phyloP scores from a whole-genome alignment of 176 grass and related monocot species.

The sorghum (Sorghum bicolor) region DNA sequence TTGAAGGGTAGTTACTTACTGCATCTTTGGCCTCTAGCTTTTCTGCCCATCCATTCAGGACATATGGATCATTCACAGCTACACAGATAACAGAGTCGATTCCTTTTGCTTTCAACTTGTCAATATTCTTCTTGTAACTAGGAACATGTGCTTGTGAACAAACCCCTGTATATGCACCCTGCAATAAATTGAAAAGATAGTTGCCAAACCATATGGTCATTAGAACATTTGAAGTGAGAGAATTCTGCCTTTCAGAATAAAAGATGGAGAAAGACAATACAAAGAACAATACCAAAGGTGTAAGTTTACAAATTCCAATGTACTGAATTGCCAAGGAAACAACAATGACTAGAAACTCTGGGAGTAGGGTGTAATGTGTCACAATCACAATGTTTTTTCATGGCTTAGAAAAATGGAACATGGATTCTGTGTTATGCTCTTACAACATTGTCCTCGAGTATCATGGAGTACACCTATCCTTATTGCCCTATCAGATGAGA shows the following conservation, averaged over 20 bases:
- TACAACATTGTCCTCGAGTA: neutral
- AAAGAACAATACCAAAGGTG: neutral
- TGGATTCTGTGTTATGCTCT: neutral
- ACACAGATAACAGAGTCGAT: slow-evolving; percentile 93
- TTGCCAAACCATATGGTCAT: neutral
- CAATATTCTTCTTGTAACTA: slow-evolving; percentile 93
- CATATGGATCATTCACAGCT: slow-evolving; percentile 90
- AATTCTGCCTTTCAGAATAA: neutral
- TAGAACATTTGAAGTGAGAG: neutral
- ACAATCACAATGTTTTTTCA: neutral
- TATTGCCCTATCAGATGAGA: neutral
- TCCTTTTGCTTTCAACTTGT: slow-evolving; percentile 92
- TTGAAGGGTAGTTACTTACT: slow-evolving; percentile 45
- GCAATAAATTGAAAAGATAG: slow-evolving; percentile 27
- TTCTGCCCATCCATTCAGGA: slow-evolving; percentile 92
- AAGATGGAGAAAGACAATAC: neutral
- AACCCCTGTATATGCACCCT: slow-evolving; percentile 93
- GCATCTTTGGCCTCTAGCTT: slow-evolving; percentile 78
- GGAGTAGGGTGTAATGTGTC: neutral
- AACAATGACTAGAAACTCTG: neutral
- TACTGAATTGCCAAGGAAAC: neutral
- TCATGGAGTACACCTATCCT: neutral
- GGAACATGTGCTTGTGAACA: slow-evolving; percentile 85
- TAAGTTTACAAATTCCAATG: neutral
- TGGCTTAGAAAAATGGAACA: neutral